phyloP scores from a whole-genome alignment of 2,329 filamentous ascomycete genomes.

The Plenodomus tracheiphilus region DNA sequence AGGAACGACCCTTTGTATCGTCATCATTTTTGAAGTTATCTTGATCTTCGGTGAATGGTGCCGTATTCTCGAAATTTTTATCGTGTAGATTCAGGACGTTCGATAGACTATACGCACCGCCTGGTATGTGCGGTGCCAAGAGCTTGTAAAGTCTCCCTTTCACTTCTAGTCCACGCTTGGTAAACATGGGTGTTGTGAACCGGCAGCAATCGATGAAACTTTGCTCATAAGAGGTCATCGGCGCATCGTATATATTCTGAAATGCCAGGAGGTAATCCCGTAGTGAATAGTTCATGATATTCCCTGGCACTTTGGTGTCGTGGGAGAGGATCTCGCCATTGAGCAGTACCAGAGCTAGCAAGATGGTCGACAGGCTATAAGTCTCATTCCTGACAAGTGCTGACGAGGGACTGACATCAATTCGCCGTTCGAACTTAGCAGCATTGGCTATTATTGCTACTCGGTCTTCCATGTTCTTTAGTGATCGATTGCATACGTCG shows the following conservation, averaged over 20 bases:
- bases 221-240: constrained; percentile 7
- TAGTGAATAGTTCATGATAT: constrained; percentile 1
- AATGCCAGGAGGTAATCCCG: constrained; percentile 3
- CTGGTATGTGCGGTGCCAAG: neutral
- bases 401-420: constrained; percentile 7
- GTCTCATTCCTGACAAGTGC: neutral
- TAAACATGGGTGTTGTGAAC: constrained; percentile 10
- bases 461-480: constrained; percentile 16
- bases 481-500: constrained; percentile 14
- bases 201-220: constrained; percentile 21
- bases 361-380: constrained; percentile 17
- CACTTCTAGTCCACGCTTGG: constrained; percentile 8
- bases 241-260: constrained; percentile 8
- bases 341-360: constrained; percentile 16
- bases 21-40: too few relatives aligned
- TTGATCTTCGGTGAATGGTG: neutral
- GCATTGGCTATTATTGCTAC: constrained; percentile 23
- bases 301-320: neutral
- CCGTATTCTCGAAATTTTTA: neutral
- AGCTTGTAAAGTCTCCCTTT: constrained; percentile 14
- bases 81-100: neutral
- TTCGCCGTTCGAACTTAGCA: constrained; percentile 11
- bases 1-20: too few relatives aligned
- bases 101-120: neutral
- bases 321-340: constrained; percentile 21